Evolutionary conservation across 1,284 basidiomycete species (phyloP).

Genomic region (Ustilago shanxiensis): DNA sequence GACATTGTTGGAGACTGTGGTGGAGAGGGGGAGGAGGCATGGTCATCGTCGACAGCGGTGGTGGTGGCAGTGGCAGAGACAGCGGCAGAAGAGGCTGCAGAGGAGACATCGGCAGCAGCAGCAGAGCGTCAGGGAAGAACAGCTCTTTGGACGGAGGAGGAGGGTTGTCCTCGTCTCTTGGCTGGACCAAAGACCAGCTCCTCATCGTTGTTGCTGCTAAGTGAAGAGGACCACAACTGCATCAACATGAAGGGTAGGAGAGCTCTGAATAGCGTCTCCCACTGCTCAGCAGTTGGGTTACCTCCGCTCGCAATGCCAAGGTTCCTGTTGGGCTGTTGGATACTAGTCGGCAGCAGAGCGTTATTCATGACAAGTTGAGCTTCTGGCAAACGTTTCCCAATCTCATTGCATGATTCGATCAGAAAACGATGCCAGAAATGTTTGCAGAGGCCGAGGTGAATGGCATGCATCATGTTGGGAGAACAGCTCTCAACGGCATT

Average conservation of each 20-base stretch:
- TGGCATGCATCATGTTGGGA: conserved; percentile 14
- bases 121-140: no score
- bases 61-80: no score
- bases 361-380: background rate
- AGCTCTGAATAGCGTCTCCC: background rate
- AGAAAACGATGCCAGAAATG: conserved; percentile 14
- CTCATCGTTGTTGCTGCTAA: background rate
- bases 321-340: background rate
- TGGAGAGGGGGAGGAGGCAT: no score
- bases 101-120: no score
- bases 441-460: conserved; percentile 20
- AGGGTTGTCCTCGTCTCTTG: no score
- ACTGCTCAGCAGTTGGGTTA: conserved; percentile 5
- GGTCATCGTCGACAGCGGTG: no score
- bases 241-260: conserved; percentile 3
- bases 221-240: conserved; percentile 4
- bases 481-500: background rate
- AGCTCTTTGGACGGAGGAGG: no score
- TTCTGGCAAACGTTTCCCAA: background rate
- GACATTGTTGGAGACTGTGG: no score
- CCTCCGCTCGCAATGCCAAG: conserved; percentile 5
- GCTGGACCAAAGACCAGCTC: no score
- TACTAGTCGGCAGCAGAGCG: background rate
- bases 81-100: no score
- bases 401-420: background rate